phyloP scores from a whole-genome alignment of 192 early-diverging fungal genomes.

The Entophlyctis luteolus region DNA sequence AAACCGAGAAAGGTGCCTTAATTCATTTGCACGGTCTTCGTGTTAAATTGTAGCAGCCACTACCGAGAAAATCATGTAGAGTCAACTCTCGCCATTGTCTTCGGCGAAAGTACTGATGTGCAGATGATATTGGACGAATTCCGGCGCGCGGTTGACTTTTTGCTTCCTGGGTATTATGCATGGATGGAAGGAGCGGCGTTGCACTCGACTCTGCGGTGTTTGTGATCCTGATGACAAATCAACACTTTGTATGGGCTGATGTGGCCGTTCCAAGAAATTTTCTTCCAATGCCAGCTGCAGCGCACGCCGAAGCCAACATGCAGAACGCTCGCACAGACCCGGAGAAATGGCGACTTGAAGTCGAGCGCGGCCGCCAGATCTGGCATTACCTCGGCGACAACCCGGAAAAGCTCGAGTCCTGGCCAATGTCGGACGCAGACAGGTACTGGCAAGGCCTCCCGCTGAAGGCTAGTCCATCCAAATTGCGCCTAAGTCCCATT shows the following conservation, averaged over 20 bases:
- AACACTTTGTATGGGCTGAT: neutral
- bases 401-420: conserved; percentile 32
- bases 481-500: neutral
- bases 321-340: conserved; percentile 67
- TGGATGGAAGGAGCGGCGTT: conserved; percentile 7
- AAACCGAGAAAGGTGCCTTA: neutral
- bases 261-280: neutral
- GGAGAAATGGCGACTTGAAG: conserved; percentile 78
- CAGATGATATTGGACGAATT: neutral
- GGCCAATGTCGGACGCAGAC: conserved; percentile 77
- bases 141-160: conserved; percentile 4
- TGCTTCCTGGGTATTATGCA: conserved; percentile 9
- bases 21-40: neutral
- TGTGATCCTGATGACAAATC: too few species aligned
- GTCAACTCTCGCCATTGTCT: neutral
- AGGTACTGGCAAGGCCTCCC: conserved; percentile 82
- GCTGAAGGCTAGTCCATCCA: conserved; percentile 16
- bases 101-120: conserved; percentile 11
- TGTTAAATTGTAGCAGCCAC: neutral
- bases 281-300: neutral
- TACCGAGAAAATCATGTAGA: neutral
- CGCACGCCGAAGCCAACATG: too few species aligned
- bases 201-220: conserved; percentile 11
- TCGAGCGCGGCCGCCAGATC: conserved; percentile 81
- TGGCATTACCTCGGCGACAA: conserved; percentile 78